Percentiles rank a stretch among this genome's conserved stretches.
Evolutionary conservation across 306 rosid genomes (phyloP).

Genomic region (Glycine soja): DNA sequence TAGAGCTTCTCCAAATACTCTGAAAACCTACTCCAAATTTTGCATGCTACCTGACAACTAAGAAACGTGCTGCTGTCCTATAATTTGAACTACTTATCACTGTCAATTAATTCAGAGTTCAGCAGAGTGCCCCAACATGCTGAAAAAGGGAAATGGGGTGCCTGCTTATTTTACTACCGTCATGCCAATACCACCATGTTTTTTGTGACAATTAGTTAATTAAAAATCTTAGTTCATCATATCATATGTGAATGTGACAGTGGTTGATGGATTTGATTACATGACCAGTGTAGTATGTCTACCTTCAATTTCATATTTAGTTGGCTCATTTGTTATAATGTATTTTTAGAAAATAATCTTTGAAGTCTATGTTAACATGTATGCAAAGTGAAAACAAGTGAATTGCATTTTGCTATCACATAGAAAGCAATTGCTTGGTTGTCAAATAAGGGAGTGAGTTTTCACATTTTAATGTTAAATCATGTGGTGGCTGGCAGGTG

Average conservation of each 20-base stretch:
- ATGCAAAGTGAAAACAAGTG: not conserved
- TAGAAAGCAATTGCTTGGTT: not conserved
- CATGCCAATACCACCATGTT: not conserved
- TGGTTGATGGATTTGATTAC: slow-evolving; percentile 1
- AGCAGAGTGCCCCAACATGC: not conserved
- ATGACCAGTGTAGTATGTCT: not conserved
- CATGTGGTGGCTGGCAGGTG: not conserved
- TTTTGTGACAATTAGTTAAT: not conserved
- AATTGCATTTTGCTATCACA: not conserved
- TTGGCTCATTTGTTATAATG: not conserved
- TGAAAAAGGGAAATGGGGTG: not conserved
- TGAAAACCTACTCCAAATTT: not conserved
- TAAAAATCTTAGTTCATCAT: not conserved
- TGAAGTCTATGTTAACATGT: not conserved
- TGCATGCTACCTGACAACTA: not conserved
- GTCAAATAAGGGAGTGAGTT: not conserved
- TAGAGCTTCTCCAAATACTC: not conserved
- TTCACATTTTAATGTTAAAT: not conserved
- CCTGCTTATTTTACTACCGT: not conserved
- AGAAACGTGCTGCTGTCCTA: not conserved
- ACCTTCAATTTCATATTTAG: not conserved
- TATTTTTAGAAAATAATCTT: not conserved
- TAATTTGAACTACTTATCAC: not conserved
- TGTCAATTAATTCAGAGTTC: slow-evolving; percentile 3
- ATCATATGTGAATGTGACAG: not conserved